Conservation (phyloP, 106 monocot genomes). For the Cymbidium sinense region DNA sequence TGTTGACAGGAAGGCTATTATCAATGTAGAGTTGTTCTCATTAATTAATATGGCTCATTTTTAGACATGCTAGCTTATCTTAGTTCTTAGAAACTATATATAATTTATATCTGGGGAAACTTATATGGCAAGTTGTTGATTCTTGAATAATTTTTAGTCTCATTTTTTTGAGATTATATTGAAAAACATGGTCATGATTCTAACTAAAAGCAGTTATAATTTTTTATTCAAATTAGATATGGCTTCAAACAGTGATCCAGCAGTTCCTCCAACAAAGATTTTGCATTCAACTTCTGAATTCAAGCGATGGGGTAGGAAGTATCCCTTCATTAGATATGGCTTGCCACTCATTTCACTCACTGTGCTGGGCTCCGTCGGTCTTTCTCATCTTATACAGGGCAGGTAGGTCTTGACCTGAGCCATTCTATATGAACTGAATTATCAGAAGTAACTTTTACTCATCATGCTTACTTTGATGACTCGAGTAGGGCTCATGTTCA, state of each 20-base stretch:
- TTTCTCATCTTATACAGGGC: conserved; percentile 85
- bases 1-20: too few relatives aligned
- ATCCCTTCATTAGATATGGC: conserved; percentile 80
- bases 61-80: background rate
- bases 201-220: background rate
- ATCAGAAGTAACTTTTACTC: background rate
- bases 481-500: too few relatives aligned
- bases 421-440: background rate
- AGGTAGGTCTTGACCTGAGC: conserved; percentile 33
- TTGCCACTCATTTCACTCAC: conserved; percentile 78
- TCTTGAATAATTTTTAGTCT: background rate
- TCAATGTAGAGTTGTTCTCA: background rate
- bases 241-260: conserved; percentile 16
- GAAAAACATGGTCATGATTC: background rate
- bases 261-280: conserved; percentile 19
- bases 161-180: background rate
- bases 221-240: background rate
- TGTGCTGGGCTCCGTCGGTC: conserved; percentile 74
- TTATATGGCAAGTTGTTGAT: background rate
- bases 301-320: conserved; percentile 76
- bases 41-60: background rate
- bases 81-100: background rate
- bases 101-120: background rate
- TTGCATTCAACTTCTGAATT: conserved; percentile 47
- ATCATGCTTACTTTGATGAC: background rate